Evolutionary conservation across 75 land plant genomes (phyloP), one percentile per base, ranked within the genome.

Genomic region (Pinus albicaulis): DNA sequence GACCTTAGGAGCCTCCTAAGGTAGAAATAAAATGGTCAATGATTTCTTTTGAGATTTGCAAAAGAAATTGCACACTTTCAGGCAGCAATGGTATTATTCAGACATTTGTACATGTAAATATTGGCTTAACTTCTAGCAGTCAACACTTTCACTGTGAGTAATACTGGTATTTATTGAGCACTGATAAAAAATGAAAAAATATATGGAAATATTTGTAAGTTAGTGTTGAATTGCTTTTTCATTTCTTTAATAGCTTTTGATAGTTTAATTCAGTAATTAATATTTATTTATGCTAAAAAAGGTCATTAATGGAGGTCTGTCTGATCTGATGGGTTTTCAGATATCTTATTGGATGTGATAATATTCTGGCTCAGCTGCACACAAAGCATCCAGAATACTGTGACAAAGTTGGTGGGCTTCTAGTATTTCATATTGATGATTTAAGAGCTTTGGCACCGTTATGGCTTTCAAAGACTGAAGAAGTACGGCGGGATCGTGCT

Each of bases 401-500:
- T 89, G 98, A 96, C 83, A 96, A 96, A 77, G 99, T 96, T 59
- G 99, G 99, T 61, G 99, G 99, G 25, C 86, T 96, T 53, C 76
- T 96, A 12, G 88, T 85, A 62, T 92, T 96, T 95, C 99, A 96
- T 74, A 94, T 96, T 48, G 99, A 96, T 74, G 99, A 96, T 76
- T 86, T 96, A 77, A 86, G 95, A 72, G 88, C 79, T 20, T 73
- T 96, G 71, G 99, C 99, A 58, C 99, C 99, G 2, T 58, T 94
- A 78, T 96, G 99, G 99, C 98, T 96, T 59, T 92, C 93, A 53
- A 96, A 96, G 74, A 94, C 99, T 11, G 98, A 94, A 85, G 99
- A 96, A 79, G 99, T 96, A 17, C 85, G 98, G 11, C 82, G 74
- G 36, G 99, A 96, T 70, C 82, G 77, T 70, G 98, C 89, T 76